Conservation (phyloP, 768 basidiomycete species). For the Pleurotus tuber-regium region DNA sequence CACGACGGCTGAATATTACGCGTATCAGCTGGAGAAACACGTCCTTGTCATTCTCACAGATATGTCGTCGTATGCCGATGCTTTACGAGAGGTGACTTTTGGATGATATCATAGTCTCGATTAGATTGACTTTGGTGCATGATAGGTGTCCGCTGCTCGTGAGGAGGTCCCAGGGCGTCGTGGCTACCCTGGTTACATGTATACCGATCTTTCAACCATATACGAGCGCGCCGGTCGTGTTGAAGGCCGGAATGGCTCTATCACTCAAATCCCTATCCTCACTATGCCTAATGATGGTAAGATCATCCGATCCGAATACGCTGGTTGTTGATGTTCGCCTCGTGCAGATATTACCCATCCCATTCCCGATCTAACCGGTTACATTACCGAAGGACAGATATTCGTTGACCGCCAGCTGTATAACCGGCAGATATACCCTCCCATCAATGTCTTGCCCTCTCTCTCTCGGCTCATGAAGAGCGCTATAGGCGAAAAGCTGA, state of each 20-base stretch:
- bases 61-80: constrained; percentile 98
- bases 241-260: constrained; percentile 95
- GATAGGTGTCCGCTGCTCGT: constrained; percentile 92
- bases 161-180: constrained; percentile 99
- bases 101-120: constrained; percentile 17
- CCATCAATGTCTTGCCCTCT: constrained; percentile 98
- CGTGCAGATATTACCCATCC: constrained; percentile 97
- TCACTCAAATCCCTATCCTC: constrained; percentile 98
- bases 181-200: constrained; percentile 98
- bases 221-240: constrained; percentile 99
- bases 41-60: constrained; percentile 98
- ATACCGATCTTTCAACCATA: constrained; percentile 98
- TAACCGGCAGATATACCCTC: constrained; percentile 97
- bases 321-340: constrained; percentile 1
- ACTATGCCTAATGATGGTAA: constrained; percentile 99
- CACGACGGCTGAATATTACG: constrained; percentile 99
- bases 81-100: constrained; percentile 79
- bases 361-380: constrained; percentile 98
- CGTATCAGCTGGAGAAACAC: constrained; percentile 99
- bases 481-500: constrained; percentile 96
- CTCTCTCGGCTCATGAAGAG: constrained; percentile 99
- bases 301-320: constrained; percentile 21
- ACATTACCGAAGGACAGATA: constrained; percentile 99
- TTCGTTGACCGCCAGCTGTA: constrained; percentile 96
- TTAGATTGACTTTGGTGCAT: constrained; percentile 12